Percentiles rank a stretch among this genome's conserved stretches.
Evolutionary conservation across 139 green algal species (phyloP).

Genomic region (Ostreobium quekettii): DNA sequence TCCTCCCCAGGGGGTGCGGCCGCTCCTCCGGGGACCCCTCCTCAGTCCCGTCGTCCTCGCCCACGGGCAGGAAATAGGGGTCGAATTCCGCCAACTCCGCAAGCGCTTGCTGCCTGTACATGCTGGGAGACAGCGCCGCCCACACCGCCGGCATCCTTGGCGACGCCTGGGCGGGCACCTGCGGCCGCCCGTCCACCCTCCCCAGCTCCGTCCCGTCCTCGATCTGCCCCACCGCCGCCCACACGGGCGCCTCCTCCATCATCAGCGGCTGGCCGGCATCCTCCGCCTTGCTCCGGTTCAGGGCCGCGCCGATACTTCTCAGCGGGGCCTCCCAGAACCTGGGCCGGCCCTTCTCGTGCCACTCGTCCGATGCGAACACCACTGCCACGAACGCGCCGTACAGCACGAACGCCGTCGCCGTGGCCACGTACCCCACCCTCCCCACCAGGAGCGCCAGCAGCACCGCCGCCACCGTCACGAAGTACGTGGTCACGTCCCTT

Average conservation of each 20-base stretch:
- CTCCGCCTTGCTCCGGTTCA: slow-evolving; percentile 3
- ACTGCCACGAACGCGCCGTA: slow-evolving; percentile 56
- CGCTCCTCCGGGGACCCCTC: slow-evolving; percentile 16
- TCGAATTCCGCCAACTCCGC: slow-evolving; percentile 40
- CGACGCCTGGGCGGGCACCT: not conserved
- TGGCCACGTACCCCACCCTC: slow-evolving; percentile 22
- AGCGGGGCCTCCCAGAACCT: slow-evolving; percentile 12
- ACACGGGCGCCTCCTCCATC: slow-evolving; percentile 14
- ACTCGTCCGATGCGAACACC: slow-evolving; percentile 66
- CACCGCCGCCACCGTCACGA: slow-evolving; percentile 33
- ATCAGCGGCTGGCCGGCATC: slow-evolving; percentile 16
- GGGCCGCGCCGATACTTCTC: not conserved
- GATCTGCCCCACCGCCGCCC: not conserved
- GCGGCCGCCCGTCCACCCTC: no score
- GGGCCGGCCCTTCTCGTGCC: slow-evolving; percentile 29
- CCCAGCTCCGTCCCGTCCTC: slow-evolving; percentile 3
- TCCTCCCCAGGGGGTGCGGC: not conserved
- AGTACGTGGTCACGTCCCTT: slow-evolving; percentile 59
- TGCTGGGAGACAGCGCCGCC: slow-evolving; percentile 31
- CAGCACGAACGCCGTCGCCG: slow-evolving; percentile 40
- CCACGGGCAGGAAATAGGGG: slow-evolving; percentile 17
- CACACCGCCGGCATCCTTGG: slow-evolving; percentile 16
- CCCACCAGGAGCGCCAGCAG: slow-evolving; percentile 34
- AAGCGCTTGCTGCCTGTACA: slow-evolving; percentile 41
- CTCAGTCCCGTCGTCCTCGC: no score